Evolutionary conservation across 2,329 filamentous ascomycete species (phyloP).

Genomic region (Chaetomium sp.): DNA sequence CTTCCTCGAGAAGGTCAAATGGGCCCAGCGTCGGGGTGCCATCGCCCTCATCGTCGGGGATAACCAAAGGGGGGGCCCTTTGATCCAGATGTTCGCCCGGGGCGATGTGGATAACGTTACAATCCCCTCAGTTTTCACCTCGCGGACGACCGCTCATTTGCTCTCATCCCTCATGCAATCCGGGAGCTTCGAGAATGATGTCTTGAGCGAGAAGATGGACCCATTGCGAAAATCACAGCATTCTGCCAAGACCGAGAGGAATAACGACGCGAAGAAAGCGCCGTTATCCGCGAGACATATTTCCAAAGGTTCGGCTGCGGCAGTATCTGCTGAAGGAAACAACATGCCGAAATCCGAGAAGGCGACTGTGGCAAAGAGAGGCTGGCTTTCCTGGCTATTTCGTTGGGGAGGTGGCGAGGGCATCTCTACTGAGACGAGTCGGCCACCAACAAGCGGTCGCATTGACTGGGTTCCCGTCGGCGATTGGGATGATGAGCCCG

Average conservation of each 20-base stretch:
- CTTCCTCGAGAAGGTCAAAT: constrained; percentile 95
- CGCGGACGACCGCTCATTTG: constrained; percentile 89
- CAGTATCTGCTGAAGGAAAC: constrained; percentile 36
- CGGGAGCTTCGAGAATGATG: constrained; percentile 63
- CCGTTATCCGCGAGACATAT: constrained; percentile 27
- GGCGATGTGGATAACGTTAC: constrained; percentile 94
- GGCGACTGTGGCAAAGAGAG: constrained; percentile 16
- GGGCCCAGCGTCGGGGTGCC: constrained; percentile 89
- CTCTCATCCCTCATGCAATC: constrained; percentile 83
- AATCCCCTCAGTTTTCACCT: constrained; percentile 93
- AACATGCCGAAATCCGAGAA: constrained; percentile 32
- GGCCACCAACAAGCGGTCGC: constrained; percentile 72
- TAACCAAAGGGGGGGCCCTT: constrained; percentile 80
- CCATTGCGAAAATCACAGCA: constrained; percentile 57
- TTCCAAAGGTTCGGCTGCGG: constrained; percentile 19
- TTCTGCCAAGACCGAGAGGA: constrained; percentile 44
- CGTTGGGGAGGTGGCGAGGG: constrained; percentile 38
- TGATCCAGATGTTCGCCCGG: constrained; percentile 98
- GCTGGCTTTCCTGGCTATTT: constrained; percentile 48
- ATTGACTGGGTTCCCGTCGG: constrained; percentile 72
- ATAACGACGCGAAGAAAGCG: constrained; percentile 41
- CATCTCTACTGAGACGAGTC: constrained; percentile 53
- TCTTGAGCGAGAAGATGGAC: constrained; percentile 62
- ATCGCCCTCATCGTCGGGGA: constrained; percentile 92
- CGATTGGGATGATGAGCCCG: constrained; percentile 63